Evolutionary conservation across 176 grass and related monocot genomes (phyloP).

Genomic region (Aegilops sharonensis): DNA sequence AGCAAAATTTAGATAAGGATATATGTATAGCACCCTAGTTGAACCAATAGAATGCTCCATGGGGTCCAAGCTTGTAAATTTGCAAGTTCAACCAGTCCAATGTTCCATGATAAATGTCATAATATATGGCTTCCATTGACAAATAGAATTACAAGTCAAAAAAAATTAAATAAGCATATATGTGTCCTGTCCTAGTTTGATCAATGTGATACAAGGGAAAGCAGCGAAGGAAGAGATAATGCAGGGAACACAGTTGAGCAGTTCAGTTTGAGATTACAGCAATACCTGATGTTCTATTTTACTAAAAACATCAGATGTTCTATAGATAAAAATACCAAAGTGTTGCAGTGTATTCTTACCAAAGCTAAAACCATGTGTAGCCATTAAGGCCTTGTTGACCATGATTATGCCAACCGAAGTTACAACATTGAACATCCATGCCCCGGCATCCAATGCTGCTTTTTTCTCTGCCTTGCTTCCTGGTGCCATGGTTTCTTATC

Average conservation of each 20-base stretch:
- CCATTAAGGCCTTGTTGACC: slow-evolving; percentile 87
- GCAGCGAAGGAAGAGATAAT: background rate
- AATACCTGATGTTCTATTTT: background rate
- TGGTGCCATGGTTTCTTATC: slow-evolving; percentile 45
- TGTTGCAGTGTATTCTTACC: slow-evolving; percentile 39
- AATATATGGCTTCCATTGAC: background rate
- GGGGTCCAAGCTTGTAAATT: background rate
- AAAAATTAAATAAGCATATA: background rate
- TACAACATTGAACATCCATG: slow-evolving; percentile 84
- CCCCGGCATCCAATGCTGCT: slow-evolving; percentile 61
- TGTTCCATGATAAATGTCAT: slow-evolving; percentile 7
- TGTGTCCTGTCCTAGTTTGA: background rate
- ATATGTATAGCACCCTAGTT: background rate
- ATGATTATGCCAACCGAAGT: slow-evolving; percentile 86
- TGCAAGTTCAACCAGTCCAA: background rate
- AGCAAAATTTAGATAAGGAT: background rate
- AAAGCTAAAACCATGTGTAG: slow-evolving; percentile 69
- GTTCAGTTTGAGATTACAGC: background rate
- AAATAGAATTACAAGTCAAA: background rate
- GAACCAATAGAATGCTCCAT: background rate
- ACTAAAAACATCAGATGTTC: background rate
- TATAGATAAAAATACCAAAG: background rate
- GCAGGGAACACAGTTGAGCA: background rate
- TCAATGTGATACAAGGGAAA: background rate
- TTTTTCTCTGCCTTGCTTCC: slow-evolving; percentile 67